Evolutionary conservation across 2,329 filamentous ascomycete species (phyloP).

Genomic region (Piedraia hortae): DNA sequence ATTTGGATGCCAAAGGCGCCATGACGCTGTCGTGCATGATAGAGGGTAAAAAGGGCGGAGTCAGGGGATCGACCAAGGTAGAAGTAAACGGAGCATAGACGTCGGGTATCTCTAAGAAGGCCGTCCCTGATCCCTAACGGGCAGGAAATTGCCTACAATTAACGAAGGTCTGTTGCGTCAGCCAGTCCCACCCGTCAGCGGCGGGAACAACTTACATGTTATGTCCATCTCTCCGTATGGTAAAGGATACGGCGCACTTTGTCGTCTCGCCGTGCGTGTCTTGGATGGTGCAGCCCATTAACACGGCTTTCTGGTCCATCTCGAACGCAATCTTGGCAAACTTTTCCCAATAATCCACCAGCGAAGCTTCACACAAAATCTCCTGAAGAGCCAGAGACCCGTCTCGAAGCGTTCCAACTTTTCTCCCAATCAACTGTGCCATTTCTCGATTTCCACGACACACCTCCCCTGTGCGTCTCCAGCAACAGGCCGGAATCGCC

Average conservation of each 20-base stretch:
- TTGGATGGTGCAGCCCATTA: slow-evolving; percentile 80
- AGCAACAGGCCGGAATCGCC: slow-evolving; percentile 93
- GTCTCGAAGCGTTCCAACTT: slow-evolving; percentile 71
- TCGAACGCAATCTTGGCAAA: slow-evolving; percentile 97
- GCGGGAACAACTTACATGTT: slow-evolving; percentile 47
- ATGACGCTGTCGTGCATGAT: slow-evolving; percentile 62
- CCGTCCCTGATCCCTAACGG: no score
- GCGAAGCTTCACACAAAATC: slow-evolving; percentile 78
- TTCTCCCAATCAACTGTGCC: slow-evolving; percentile 83
- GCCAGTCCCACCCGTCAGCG: background rate
- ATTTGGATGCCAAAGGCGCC: slow-evolving; percentile 51
- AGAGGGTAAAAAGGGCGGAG: slow-evolving; percentile 63
- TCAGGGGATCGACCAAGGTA: slow-evolving; percentile 31
- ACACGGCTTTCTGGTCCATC: slow-evolving; percentile 68
- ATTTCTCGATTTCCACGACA: slow-evolving; percentile 96
- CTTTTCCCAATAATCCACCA: slow-evolving; percentile 97
- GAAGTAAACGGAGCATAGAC: slow-evolving; percentile 6
- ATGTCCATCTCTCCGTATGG: slow-evolving; percentile 77
- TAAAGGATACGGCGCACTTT: slow-evolving; percentile 92
- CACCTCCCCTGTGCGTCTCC: slow-evolving; percentile 88
- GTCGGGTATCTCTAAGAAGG: no score
- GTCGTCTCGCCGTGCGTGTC: slow-evolving; percentile 36
- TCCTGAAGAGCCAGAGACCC: slow-evolving; percentile 88
- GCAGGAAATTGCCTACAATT: slow-evolving; percentile 90
- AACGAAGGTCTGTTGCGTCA: slow-evolving; percentile 44